Base-by-base conservation (phyloP, 228 moss, liverwort and hornwort species). In the Sphagnum magellanicum region DNA sequence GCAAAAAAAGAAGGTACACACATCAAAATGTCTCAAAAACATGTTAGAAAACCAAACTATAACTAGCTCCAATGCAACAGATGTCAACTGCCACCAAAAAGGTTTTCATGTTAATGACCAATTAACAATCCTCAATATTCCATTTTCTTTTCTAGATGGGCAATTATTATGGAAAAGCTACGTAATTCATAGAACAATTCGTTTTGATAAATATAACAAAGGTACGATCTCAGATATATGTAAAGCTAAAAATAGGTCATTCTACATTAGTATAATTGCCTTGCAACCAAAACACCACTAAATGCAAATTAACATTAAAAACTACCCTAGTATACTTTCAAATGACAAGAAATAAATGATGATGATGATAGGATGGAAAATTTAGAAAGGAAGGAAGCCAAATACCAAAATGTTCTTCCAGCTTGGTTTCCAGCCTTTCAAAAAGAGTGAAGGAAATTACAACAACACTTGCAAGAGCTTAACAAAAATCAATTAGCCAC, bases 391-490 rank as follows among this genome's bases (percentile, higher is more conserved):
- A 0, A 51, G 67, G 16, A 70, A 63, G 16, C 68, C 5, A 70
- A 51, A 62, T 91, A 93, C 90, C 91, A 73, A 88, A 91, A 75
- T 97, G 90, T 73, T 93, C 91, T 77, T 97, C 96, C 64, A 97
- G 89, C 77, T 97, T 93, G 60, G 71, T 85, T 77, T 97, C 88
- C 60, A 93, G 79, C 60, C 97, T 93, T 78, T 97, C 90, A 79
- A 97, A 91, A 17, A 97, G 70, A 59, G 93, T 91, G 74, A 97
- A 93, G 48, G 90, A 97, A 75, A 93, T 90, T 78, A 90, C 93
- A 72, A 88, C 91, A 16, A 87, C 93, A 86, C 97, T 90, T 93
- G 75, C 74, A 69, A 67, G 71, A 51, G 16, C 70, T 77, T 83
- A 81, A 63, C 64, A 59, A 50, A 63, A 50, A 58, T 50, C 3